Base-by-base conservation (phyloP, 768 basidiomycete species). In the Exidia glandulosa region DNA sequence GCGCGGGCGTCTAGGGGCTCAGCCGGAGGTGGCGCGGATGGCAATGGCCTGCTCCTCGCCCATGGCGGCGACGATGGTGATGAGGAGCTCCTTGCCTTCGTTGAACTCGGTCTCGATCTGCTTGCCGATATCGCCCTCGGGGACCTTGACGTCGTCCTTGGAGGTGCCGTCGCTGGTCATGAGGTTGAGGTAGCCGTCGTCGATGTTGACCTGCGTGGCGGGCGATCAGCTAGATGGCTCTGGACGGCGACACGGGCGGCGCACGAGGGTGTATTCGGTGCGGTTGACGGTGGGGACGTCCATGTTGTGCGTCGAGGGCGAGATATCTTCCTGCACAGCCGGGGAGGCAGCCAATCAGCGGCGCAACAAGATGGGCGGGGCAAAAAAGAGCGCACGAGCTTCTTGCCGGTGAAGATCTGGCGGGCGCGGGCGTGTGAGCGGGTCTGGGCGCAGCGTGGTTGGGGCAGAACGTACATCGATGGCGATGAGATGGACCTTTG, bases 271-370 rank as follows among this genome's bases (percentile, higher is more conserved):
- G 81, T 86, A 98, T 84, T 99, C 96, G 62, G 77, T 80, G 73
- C 95, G 90, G 56, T 31, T 63, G 72, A 99, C 93, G 77, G 96
- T 90, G 74, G 95, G 95, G 69, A 96, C 95, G 67, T 97, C 94
- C 91, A 99, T 94, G 81, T 99, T 99, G 84, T 99, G 96, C 73
- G 95, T 99, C 71, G 93, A 95, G 68, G 92, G 92, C 67, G 73
- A 90, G 74, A 93, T 90, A 81, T 91, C 90, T 83, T 93, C 90
- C 88, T 91, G 71, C 75, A n/a, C n/a, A n/a, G n/a, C n/a, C n/a
- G 63, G 36, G 37, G 23, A 45, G 32, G 48, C n/a, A 16, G 13
- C 41, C 30, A 33, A 33, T 61, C 59, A 45, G 41, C 41, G 23
- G 19, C 36, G 57, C 16, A 47, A 29, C 41, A 48, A 57, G 34